Evolutionary conservation across 2,329 filamentous ascomycete genomes (phyloP), one percentile per base, ranked within the genome.

Genomic region (Gliomastix tumulicola): DNA sequence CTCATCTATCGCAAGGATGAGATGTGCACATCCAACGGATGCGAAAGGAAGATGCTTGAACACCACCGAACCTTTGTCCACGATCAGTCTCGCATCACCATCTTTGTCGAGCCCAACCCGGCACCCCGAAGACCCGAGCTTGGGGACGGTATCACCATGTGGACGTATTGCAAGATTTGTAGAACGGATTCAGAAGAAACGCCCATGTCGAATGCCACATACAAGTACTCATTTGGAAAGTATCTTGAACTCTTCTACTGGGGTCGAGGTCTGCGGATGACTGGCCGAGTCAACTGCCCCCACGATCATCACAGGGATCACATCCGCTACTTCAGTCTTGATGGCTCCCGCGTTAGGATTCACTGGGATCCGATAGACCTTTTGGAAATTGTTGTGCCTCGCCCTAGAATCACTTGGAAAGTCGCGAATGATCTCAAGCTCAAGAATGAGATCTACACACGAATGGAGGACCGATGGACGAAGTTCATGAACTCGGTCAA

Each of bases 181-280:
- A 82, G 86, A 36, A 87, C 87, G 46, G 89, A 97, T 55, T 94
- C 90, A 0, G 85, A 88, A 27, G 81, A 89, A 33, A 84, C 86
- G 46, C 81, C 83, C 21, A 96, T 98, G 88, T 96, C 90, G 1
- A 81, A 88, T 39, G 88, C 80, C 49, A 94, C 89, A 0, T 98
- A 88, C 85, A 96, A 94, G 56, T 98, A 98, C 57, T 98, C 92
- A 0, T 94, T 98, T 52, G 92, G 88, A 10, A 98, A 98, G 59
- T 98, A 97, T 51, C 70, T 98, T n/a, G 92, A 98, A 60, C 69
- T 98, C 15, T 88, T 89, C 3, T 97, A 97, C 58, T 98, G 90
- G 89, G 90, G 89, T 52, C 84, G 79, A 30, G 84, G 87, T 25
- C 65, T 97, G 34, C 84, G 81, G 53, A 79, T 82, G 48, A 80